Conservation (phyloP, 2,329 filamentous ascomycete species). For the Cladosporium sphaerospermum region DNA sequence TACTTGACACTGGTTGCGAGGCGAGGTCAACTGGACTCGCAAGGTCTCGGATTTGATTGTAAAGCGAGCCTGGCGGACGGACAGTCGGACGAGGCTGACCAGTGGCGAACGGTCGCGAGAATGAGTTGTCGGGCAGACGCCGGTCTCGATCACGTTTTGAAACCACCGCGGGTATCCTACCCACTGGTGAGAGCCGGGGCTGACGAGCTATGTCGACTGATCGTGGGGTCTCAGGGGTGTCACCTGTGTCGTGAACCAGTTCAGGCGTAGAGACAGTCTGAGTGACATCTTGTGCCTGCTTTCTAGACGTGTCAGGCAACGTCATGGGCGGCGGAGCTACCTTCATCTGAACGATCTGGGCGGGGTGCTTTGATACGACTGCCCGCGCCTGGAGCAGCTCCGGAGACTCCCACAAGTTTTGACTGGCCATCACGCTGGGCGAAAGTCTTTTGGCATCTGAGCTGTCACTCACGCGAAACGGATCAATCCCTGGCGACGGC, state of each 20-base stretch:
- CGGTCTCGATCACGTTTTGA: slow-evolving; percentile 58
- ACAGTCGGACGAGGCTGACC: slow-evolving; percentile 34
- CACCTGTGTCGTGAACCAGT: slow-evolving; percentile 17
- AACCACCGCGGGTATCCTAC: slow-evolving; percentile 77
- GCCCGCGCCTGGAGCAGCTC: slow-evolving; percentile 21
- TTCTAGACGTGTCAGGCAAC: not conserved
- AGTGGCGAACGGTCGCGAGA: slow-evolving; percentile 70
- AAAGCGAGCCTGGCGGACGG: slow-evolving; percentile 22
- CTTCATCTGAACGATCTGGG: slow-evolving; percentile 18
- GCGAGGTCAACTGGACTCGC: slow-evolving; percentile 25
- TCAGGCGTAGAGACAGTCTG: slow-evolving; percentile 12
- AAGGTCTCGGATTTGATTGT: slow-evolving; percentile 30
- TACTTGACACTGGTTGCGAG: slow-evolving; percentile 25
- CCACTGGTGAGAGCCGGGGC: slow-evolving; percentile 65
- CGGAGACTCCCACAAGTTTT: slow-evolving; percentile 21
- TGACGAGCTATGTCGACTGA: slow-evolving; percentile 11
- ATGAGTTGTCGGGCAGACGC: slow-evolving; percentile 67
- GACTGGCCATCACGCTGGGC: slow-evolving; percentile 19
- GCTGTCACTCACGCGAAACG: slow-evolving; percentile 10
- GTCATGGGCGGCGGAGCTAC: not conserved
- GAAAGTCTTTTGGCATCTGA: slow-evolving; percentile 11
- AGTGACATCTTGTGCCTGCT: not conserved
- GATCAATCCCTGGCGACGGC: slow-evolving; percentile 20
- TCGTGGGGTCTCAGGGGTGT: slow-evolving; percentile 26
- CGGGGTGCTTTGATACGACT: slow-evolving; percentile 16